Base-by-base conservation (phyloP, 768 basidiomycete species). In the Nidularia pulvinata region DNA sequence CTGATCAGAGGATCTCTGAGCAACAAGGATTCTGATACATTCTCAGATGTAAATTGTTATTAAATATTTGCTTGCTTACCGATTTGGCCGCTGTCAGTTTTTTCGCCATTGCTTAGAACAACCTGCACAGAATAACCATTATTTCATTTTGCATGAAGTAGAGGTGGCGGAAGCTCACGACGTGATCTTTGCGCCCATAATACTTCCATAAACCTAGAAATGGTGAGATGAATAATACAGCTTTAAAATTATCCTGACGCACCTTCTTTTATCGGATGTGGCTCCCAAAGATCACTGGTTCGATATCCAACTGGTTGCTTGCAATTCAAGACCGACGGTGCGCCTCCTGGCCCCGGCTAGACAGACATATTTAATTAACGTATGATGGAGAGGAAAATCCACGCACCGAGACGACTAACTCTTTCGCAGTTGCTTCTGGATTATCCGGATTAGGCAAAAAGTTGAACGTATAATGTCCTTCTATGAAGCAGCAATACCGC, bases 31-130 rank as follows among this genome's bases (percentile, higher is more conserved):
- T 68, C 66, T 68, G 48, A 10, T 22, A n/a, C 10, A 3, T 11
- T 46, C 10, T n/a, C 13, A 14, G 10, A 9, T 13, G 32, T 10
- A 33, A 7, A 2, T 32, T 30, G 25, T 30, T 4, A 30, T 30
- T 30, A 13, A 46, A 14, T 14, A 2, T 33, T 34, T 33, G 7
- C 3, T 32, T 22, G 9, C 46, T 50, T 34, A 48, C 66, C 65
- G 4, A 68, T 51, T 49, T 68, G 66, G 42, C 57, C 61, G 49
- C 63, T 64, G 32, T 68, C 58, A 13, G 66, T 65, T 49, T 68
- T 68, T 46, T 68, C 66, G 22, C 66, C 65, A 46, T 66, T 66
- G 51, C 61, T 65, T 34, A 68, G 52, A 10, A 68, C 66, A n/a
- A 63, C 65, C 65, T 66, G 45, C 4, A 46, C 4, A 46, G 13